Base-by-base conservation (phyloP, 2,329 filamentous ascomycete species). In the Calonectria pauciramosa region DNA sequence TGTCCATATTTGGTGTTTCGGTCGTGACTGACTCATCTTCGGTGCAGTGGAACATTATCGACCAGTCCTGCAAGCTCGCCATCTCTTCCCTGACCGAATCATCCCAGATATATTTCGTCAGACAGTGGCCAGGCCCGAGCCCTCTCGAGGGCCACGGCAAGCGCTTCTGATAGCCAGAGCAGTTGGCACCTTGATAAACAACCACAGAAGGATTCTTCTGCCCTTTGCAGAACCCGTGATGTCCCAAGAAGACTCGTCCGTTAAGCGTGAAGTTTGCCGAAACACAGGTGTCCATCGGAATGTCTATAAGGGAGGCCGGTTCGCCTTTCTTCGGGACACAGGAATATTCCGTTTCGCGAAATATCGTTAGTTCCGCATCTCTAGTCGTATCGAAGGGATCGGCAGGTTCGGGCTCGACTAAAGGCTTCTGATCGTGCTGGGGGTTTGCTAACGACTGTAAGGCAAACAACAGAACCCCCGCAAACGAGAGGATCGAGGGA, bases 241-340 rank as follows among this genome's bases (percentile, higher is more conserved):
- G 38, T 44, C 14, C 38, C n/a, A 76, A 44, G 4, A 60, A 38
- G 13, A 71, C 73, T n/a, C 71, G 71, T 11, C 60, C 65, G 38
- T 73, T 30, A 8, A 76, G 68, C 4, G 70, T 75, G 20, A 76
- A 76, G 68, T 76, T 72, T 4, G 70, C 73, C 49, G 75, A 59
- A 20, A 67, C 73, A 38, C 75, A 75, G 1, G 51, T 56, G 52
- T 73, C 56, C 34, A 75, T 56, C 14, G 73, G 70, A 11, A 75
- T 30, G 18, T 71, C 64, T 3, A 75, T 8, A 26, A 72, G 18
- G 11, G 34, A 56, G 14, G 59, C 49, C 11, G 52, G 51, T 1
- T 69, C 36, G 14, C 32, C 36, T 9, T 23, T 47, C 14, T 59
- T 54, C 11, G 59, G 26, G 4, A 28, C 59, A 38, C 74, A 76